A percentile compares a stretch with the other conserved stretches of the same genome.
phyloP scores from a whole-genome alignment of 2,329 filamentous ascomycete genomes.

The Raffaelea albimanens region DNA sequence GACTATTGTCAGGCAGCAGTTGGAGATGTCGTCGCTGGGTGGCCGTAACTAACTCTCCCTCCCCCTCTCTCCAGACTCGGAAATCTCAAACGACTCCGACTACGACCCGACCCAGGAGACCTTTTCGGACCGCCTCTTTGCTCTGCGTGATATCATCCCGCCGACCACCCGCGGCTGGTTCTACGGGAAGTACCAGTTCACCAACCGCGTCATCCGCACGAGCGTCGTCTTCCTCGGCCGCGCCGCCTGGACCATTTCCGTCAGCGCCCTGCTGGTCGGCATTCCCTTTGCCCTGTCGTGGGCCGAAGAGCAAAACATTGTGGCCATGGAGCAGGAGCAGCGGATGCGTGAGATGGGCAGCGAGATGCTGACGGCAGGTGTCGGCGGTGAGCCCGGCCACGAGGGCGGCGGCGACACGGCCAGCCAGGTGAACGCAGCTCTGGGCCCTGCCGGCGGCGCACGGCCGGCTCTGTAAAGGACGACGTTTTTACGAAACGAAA shows the following conservation, averaged over 20 bases:
- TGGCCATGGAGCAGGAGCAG: conserved; percentile 97
- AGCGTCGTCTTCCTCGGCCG: conserved; percentile 68
- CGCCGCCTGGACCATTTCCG: conserved; percentile 83
- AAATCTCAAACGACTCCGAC: conserved; percentile 74
- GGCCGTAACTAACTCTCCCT: background rate
- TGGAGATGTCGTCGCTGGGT: background rate
- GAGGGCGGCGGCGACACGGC: conserved; percentile 29
- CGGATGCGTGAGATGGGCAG: conserved; percentile 87
- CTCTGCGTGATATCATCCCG: conserved; percentile 67
- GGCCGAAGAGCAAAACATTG: conserved; percentile 90
- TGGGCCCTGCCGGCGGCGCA: conserved; percentile 28
- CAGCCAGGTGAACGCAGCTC: conserved; percentile 37
- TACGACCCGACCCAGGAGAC: conserved; percentile 50
- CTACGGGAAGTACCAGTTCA: conserved; percentile 46
- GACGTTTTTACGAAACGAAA: too few species aligned
- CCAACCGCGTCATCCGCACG: conserved; percentile 47
- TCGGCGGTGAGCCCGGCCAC: conserved; percentile 22
- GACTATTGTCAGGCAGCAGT: background rate
- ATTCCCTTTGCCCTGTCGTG: conserved; percentile 91
- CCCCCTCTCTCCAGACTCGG: conserved; percentile 49
- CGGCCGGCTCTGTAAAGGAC: conserved; percentile 38
- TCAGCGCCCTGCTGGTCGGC: conserved; percentile 78
- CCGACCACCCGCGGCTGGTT: conserved; percentile 62
- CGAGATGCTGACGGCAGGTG: conserved; percentile 52
- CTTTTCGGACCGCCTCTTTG: conserved; percentile 59